Percentiles rank a stretch among this genome's conserved stretches.
phyloP scores from a whole-genome alignment of 768 basidiomycete genomes.

The Hypholoma sublateritium region DNA sequence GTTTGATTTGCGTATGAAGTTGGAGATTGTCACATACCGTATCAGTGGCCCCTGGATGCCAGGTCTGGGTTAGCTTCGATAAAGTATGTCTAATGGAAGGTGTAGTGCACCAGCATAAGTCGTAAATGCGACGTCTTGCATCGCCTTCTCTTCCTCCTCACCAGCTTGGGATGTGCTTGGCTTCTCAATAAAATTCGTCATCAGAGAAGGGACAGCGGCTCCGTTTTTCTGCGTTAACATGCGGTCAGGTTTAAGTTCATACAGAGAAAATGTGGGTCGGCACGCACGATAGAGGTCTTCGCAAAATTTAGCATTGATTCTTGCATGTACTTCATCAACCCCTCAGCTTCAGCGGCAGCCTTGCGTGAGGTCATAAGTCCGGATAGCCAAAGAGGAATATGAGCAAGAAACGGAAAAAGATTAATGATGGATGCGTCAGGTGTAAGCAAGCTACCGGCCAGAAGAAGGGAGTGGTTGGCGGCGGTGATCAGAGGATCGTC shows the following conservation, averaged over 20 bases:
- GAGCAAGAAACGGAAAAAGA: conserved; percentile 8
- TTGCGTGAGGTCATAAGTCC: conserved; percentile 5
- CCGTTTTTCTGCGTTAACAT: neutral
- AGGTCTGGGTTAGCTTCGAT: neutral
- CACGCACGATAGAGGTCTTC: conserved; percentile 5
- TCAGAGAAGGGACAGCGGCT: neutral
- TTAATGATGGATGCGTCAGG: conserved; percentile 11
- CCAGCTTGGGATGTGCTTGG: neutral
- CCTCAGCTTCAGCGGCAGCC: neutral
- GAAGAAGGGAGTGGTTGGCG: conserved; percentile 1
- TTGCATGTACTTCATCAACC: neutral
- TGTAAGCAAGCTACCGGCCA: conserved; percentile 3
- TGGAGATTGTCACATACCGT: neutral
- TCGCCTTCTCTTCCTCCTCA: neutral
- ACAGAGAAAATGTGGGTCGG: neutral
- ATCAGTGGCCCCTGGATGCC: neutral
- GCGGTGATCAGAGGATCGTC: conserved; percentile 12
- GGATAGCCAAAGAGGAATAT: conserved; percentile 15
- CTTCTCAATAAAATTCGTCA: neutral
- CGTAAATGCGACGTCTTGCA: neutral
- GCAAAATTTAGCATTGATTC: conserved; percentile 3
- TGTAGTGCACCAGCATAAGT: conserved; percentile 1
- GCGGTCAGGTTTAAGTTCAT: neutral
- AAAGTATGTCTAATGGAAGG: neutral
- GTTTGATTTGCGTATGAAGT: no score